Base-by-base conservation (phyloP, 495 filamentous ascomycete genomes). In the Aspergillus ellipticus region DNA sequence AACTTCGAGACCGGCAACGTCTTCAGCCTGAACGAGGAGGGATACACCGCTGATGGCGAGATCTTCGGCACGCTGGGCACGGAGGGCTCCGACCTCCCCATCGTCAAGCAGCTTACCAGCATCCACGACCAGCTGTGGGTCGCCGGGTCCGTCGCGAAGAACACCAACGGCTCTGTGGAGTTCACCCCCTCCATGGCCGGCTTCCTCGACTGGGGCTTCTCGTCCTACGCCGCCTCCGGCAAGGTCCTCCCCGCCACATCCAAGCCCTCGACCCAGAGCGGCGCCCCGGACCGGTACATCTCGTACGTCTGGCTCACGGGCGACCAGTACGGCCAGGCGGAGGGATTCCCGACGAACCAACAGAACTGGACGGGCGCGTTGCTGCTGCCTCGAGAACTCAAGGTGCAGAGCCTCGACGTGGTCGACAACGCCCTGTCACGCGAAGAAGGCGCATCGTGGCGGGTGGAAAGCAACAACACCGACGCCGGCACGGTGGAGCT, bases 81-180 rank as follows among this genome's bases (percentile, higher is more conserved):
- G 0, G 62, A 65, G 51, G 53, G 62, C 8, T 61, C 62, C 0
- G 17, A 26, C 6, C 41, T 35, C 0, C 62, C 62, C 2, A 47
- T 65, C 17, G 16, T 37, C 51, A 45, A 49, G 3, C 28, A 54
- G 21, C 20, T 65, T 2, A 52, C 52, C 16, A 59, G 58, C n/a
- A 56, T 61, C 20, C 62, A 62, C 26, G 59, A 56, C 24, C 59
- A 61, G 62, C 45, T 65, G 31, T 65, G 62, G 62, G 59, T 52
- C 1, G 28, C 59, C 2, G 62, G 62, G 1, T 42, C 49, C 35
- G 42, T 65, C 3, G 43, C 53, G 10, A 52, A 8, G n/a, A 37
- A 53, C 28, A 20, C 54, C 5, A 51, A 49, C 9, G 33, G 24
- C 13, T 22, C 33, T 2, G 42, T 53, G 8, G 16, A 24, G 7